These are phyloP conservation scores for Alternaria conjuncta DNA, from an alignment of 2,329 filamentous ascomycete species.

Conservation along the genomic window DNA sequence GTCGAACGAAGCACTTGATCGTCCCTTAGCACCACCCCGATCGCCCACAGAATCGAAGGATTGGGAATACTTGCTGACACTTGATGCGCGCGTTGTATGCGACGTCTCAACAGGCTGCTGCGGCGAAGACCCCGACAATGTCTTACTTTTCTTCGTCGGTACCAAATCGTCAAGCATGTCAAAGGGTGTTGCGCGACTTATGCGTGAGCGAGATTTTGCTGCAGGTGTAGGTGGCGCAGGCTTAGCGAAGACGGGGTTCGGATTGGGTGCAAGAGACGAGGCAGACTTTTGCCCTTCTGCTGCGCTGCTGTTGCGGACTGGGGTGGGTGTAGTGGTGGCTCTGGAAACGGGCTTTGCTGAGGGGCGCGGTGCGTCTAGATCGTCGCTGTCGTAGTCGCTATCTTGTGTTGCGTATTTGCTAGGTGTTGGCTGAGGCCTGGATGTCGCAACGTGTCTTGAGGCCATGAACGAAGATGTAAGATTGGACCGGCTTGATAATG, in stretches of 20 bases:
- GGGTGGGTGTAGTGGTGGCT: neutral
- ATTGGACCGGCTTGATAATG: neutral
- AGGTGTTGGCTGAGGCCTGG: neutral
- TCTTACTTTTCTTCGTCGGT: constrained; percentile 5
- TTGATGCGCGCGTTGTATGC: neutral
- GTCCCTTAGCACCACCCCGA: neutral
- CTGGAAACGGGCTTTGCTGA: constrained; percentile 8
- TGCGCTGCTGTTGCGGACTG: neutral
- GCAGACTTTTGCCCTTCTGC: neutral
- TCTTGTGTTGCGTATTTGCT: constrained; percentile 1
- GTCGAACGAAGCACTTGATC: constrained; percentile 14
- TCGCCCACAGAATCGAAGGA: neutral
- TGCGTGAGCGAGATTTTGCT: constrained; percentile 21
- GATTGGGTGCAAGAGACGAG: neutral
- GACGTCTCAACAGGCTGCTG: neutral
- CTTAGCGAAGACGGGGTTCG: constrained; percentile 23
- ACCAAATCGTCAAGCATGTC: constrained; percentile 36
- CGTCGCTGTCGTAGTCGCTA: constrained; percentile 42
- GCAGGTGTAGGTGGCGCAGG: constrained; percentile 19
- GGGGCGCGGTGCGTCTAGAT: constrained; percentile 30
- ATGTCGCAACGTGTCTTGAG: neutral
- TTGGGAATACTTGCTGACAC: neutral
- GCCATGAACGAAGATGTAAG: neutral
- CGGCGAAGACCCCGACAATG: neutral
- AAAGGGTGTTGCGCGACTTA: constrained; percentile 27